Evolutionary conservation across 176 grass and related monocot genomes (phyloP), one percentile per base, ranked within the genome.

Genomic region (Musa acuminata): DNA sequence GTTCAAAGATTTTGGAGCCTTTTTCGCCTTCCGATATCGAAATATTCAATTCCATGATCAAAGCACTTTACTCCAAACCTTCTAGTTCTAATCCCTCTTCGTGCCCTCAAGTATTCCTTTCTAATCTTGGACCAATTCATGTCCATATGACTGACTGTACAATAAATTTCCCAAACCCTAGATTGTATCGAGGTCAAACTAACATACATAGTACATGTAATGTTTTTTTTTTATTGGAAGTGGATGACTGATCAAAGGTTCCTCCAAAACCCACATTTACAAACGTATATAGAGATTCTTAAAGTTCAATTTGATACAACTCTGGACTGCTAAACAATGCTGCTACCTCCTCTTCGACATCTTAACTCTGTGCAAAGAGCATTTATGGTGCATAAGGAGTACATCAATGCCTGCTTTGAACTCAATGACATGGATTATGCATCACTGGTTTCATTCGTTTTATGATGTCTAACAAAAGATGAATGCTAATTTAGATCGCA

Each of bases 61-160:
- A 8, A 3, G 17, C 49, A 24, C 67, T 21, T 25, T 26, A 14
- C 24, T 26, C n/a, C 52, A 55, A 14, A 73, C 71, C 55, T 49
- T 75, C 73, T 26, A 49, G 21, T 48, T 75, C 55, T 62, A 75
- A 75, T 60, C 62, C 73, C 55, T 27, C 49, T 13, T 17, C 26
- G 49, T 60, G 19, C 52, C 35, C 73, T 55, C 53, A 62, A 60
- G 49, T 75, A 62, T 75, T 75, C 73, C 73, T 55, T 49, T 60
- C 53, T 62, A 75, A 49, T 11, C 54, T 21, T 62, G 26, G 1
- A 62, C 29, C 27, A 17, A 54, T 49, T 62, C 26, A 19, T 60
- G 55, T 65, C 62, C 23, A 11, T 25, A 25, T n/a, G n/a, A n/a
- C n/a, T 73, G 24, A 27, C 21, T 53, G 23, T 54, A 29, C 20